A percentile compares a stretch with the other conserved stretches of the same genome.
Conservation (phyloP, 352 stramenopile species). For the Thalassiosira sp. region DNA sequence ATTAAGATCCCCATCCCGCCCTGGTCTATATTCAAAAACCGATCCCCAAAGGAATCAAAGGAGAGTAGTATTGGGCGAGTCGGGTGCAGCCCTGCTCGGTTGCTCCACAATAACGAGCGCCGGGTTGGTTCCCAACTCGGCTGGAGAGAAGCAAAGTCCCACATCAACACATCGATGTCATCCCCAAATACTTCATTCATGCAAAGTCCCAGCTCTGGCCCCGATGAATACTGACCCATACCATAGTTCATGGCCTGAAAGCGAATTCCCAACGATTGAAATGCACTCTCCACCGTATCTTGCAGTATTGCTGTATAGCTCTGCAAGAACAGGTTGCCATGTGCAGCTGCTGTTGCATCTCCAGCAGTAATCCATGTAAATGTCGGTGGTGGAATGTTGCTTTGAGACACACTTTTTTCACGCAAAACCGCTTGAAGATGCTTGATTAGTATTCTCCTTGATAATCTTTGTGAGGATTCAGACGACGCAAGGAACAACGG, state of each 20-base stretch:
- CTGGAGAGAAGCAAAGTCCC: conserved; percentile 28
- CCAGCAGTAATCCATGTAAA: conserved; percentile 36
- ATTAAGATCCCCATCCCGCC: conserved; percentile 11
- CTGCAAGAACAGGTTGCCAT: conserved; percentile 35
- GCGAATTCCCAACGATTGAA: conserved; percentile 19
- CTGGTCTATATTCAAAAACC: background rate
- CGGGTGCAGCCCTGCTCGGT: conserved; percentile 17
- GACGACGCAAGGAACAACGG: conserved; percentile 19
- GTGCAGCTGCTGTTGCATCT: conserved; percentile 21
- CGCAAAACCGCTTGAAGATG: conserved; percentile 22
- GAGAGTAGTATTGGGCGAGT: conserved; percentile 21
- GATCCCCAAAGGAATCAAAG: conserved; percentile 7
- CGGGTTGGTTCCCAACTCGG: conserved; percentile 8
- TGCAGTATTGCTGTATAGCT: conserved; percentile 32
- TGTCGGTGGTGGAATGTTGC: conserved; percentile 11
- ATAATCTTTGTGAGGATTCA: conserved; percentile 5
- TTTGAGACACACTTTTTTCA: background rate
- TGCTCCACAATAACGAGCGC: conserved; percentile 9
- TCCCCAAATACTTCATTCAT: conserved; percentile 33
- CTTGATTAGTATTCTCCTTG: conserved; percentile 25
- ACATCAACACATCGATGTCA: conserved; percentile 37
- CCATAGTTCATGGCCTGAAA: conserved; percentile 35
- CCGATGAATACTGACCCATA: conserved; percentile 30
- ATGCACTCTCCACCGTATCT: conserved; percentile 10
- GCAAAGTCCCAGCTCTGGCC: conserved; percentile 35